phyloP scores from a whole-genome alignment of 2,329 filamentous ascomycete genomes.

The Pleoardoris graminearum region DNA sequence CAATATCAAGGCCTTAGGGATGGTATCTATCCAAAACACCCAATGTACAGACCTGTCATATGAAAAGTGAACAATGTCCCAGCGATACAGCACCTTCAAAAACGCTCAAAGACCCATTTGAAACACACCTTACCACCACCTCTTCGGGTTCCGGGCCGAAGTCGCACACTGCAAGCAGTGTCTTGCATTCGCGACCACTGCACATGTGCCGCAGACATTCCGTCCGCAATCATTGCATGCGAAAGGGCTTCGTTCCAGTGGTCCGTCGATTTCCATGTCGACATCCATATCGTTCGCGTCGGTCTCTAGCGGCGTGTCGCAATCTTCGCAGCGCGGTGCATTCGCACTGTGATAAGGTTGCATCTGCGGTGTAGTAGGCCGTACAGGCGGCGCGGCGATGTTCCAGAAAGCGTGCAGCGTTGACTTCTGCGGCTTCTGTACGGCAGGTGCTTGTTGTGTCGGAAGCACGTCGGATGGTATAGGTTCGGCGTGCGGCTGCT shows the following conservation, averaged over 20 bases:
- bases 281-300: slow-evolving; percentile 43
- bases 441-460: slow-evolving; percentile 10
- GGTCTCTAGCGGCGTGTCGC: slow-evolving; percentile 42
- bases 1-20: neutral
- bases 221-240: slow-evolving; percentile 46
- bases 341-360: slow-evolving; percentile 13
- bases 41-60: neutral
- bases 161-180: slow-evolving; percentile 50
- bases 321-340: slow-evolving; percentile 49
- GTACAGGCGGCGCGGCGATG: slow-evolving; percentile 40
- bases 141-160: slow-evolving; percentile 13
- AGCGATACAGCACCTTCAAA: neutral
- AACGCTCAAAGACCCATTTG: neutral
- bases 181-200: slow-evolving; percentile 43
- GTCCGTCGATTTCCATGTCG: slow-evolving; percentile 38
- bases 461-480: slow-evolving; percentile 28
- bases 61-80: neutral
- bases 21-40: neutral
- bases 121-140: slow-evolving; percentile 17
- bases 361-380: slow-evolving; percentile 20
- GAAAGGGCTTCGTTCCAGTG: slow-evolving; percentile 31
- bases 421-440: slow-evolving; percentile 44
- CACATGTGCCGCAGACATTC: slow-evolving; percentile 49
- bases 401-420: slow-evolving; percentile 55
- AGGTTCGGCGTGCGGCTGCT: slow-evolving; percentile 34